phyloP scores from a whole-genome alignment of 305 asterid genomes.

The Andrographis paniculata region DNA sequence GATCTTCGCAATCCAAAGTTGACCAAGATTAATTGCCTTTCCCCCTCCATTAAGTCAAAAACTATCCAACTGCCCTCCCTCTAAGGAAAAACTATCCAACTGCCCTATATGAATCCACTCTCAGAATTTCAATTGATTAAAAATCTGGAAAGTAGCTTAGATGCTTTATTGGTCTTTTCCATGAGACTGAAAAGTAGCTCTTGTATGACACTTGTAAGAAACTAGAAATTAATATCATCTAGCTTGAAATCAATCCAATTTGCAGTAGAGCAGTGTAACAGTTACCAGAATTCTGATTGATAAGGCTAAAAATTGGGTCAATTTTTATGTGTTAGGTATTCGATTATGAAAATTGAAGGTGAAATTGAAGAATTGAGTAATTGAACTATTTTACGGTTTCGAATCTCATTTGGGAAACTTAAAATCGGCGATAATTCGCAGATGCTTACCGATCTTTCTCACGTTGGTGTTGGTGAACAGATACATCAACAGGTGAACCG shows the following conservation, averaged over 20 bases:
- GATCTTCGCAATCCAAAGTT: background rate
- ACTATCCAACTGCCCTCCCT: background rate
- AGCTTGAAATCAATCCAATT: too few species aligned
- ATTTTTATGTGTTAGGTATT: background rate
- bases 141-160: background rate
- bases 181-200: background rate
- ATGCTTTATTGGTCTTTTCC: too few species aligned
- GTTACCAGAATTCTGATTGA: too few species aligned
- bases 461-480: conserved; percentile 66
- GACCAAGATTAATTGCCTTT: too few species aligned
- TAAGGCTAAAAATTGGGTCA: too few species aligned
- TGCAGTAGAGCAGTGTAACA: too few species aligned
- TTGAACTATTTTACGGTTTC: too few species aligned
- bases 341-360: background rate
- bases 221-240: too few species aligned
- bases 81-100: background rate
- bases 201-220: background rate
- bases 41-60: too few species aligned
- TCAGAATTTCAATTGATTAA: background rate
- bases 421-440: background rate
- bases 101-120: background rate
- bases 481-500: conserved; percentile 91
- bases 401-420: too few species aligned
- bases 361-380: background rate
- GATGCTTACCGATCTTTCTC: conserved; percentile 58